phyloP scores from a whole-genome alignment of 2,329 filamentous ascomycete genomes.

The Ploettnerulaceae sp. region DNA sequence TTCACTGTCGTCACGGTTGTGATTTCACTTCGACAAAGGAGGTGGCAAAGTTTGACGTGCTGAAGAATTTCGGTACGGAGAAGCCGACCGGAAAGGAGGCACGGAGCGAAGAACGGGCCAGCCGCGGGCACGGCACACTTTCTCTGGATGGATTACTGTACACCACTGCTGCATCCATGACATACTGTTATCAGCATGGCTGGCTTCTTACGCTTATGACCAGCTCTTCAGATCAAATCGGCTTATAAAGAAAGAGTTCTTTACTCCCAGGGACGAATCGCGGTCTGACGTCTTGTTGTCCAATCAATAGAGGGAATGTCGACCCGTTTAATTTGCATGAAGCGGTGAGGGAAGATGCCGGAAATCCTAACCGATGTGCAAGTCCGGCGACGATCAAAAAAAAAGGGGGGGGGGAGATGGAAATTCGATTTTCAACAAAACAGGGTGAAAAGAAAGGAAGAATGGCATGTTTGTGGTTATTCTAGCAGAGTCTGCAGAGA shows the following conservation, averaged over 20 bases:
- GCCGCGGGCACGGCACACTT: neutral
- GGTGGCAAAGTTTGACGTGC: neutral
- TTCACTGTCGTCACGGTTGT: neutral
- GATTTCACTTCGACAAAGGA: too few relatives aligned
- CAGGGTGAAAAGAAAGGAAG: neutral
- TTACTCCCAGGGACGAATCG: neutral
- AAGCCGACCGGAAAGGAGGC: constrained; percentile 8
- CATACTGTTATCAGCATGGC: neutral
- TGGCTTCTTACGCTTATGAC: neutral
- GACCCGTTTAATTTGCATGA: neutral
- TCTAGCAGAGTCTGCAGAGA: too few relatives aligned
- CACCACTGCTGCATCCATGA: neutral
- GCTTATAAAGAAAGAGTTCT: neutral
- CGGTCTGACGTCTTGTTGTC: neutral
- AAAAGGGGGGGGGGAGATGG: too few relatives aligned
- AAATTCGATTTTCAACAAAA: neutral
- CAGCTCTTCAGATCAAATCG: neutral
- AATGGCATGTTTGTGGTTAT: too few relatives aligned
- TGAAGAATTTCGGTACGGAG: neutral
- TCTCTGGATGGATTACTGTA: neutral
- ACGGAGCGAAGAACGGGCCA: constrained; percentile 1
- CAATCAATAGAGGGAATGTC: neutral
- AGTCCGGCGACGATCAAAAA: neutral
- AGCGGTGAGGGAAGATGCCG: neutral
- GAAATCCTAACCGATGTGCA: too few relatives aligned